Evolutionary conservation across 2,329 filamentous ascomycete species (phyloP).

Genomic region (Trichoderma sp.): DNA sequence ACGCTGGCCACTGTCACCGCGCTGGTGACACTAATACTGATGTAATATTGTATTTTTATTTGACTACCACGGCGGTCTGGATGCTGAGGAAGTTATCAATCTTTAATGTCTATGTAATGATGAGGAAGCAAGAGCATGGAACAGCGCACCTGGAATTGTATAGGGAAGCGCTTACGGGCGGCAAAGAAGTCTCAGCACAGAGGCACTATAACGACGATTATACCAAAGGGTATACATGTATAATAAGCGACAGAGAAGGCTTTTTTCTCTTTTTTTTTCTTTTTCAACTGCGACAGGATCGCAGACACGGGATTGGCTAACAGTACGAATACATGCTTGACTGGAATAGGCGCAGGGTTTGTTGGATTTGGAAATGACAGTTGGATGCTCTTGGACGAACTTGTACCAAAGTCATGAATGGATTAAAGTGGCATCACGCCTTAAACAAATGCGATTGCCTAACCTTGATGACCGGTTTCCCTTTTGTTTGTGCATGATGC

Average conservation of each 20-base stretch:
- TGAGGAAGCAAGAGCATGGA: neutral
- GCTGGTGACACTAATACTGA: neutral
- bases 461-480: neutral
- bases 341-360: neutral
- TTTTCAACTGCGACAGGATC: neutral
- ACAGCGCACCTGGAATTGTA: neutral
- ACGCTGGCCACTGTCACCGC: neutral
- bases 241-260: neutral
- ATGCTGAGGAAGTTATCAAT: neutral
- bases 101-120: constrained; percentile 14
- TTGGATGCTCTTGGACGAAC: neutral
- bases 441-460: neutral
- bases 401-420: neutral
- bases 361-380: neutral
- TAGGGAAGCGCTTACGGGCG: neutral
- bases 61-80: neutral
- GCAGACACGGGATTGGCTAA: neutral
- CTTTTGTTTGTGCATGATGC: neutral
- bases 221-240: neutral
- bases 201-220: neutral
- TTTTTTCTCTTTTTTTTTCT: neutral
- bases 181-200: too few species aligned
- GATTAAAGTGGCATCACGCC: neutral
- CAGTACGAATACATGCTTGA: neutral
- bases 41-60: constrained; percentile 6